Percentiles rank a stretch among this genome's conserved stretches.
phyloP scores from a whole-genome alignment of 208 protist species.

The Trypanosoma boissoni region DNA sequence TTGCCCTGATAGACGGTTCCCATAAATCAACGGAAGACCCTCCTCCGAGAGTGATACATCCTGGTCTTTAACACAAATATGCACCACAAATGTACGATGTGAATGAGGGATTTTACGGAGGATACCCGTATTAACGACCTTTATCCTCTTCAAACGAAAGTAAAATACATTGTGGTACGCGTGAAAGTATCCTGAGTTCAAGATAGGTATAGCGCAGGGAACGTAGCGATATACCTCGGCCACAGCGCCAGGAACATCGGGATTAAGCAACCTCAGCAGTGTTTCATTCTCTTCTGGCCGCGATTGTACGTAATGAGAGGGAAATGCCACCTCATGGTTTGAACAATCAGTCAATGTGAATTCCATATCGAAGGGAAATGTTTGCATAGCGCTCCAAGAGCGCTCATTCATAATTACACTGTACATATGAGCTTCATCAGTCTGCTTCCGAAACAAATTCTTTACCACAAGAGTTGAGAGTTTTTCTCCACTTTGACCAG shows the following conservation, averaged over 20 bases:
- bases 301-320: conserved; percentile 30
- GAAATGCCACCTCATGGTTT: conserved; percentile 74
- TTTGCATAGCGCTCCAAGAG: conserved; percentile 36
- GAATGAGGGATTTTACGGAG: conserved; percentile 60
- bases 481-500: conserved; percentile 4
- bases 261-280: conserved; percentile 63
- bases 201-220: conserved; percentile 78
- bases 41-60: conserved; percentile 66
- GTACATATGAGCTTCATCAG: conserved; percentile 52
- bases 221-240: conserved; percentile 58
- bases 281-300: conserved; percentile 83
- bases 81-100: conserved; percentile 75
- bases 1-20: conserved; percentile 54
- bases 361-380: conserved; percentile 52
- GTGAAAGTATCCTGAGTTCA: conserved; percentile 83
- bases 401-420: conserved; percentile 48
- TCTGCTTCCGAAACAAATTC: conserved; percentile 46
- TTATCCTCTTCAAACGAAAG: conserved; percentile 62
- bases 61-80: conserved; percentile 74
- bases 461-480: conserved; percentile 33
- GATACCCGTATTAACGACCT: conserved; percentile 45
- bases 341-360: conserved; percentile 58
- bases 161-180: conserved; percentile 89
- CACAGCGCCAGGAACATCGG: conserved; percentile 58
- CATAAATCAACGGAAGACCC: conserved; percentile 82